Percentiles rank a stretch among this genome's conserved stretches.
Evolutionary conservation across 2,329 filamentous ascomycete species (phyloP).

Genomic region (Phialocephala sp.): DNA sequence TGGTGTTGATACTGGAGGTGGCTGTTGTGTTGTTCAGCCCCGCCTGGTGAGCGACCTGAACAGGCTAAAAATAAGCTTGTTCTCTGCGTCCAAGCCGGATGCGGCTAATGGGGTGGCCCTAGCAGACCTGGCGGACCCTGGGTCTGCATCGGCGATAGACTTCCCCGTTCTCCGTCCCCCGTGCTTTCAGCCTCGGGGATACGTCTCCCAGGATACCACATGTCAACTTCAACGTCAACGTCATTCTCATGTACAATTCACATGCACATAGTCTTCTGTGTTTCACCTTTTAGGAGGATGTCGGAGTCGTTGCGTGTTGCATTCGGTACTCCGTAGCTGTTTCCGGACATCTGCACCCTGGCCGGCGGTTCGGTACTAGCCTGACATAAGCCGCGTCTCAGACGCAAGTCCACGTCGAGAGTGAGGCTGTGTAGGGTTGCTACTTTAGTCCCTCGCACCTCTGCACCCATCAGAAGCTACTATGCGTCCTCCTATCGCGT

Average conservation of each 20-base stretch:
- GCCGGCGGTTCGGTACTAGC: background rate
- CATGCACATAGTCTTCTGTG: no score
- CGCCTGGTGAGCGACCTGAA: no score
- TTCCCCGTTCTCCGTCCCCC: no score
- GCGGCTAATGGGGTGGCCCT: no score
- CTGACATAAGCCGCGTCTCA: slow-evolving; percentile 2
- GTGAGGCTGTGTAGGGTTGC: background rate
- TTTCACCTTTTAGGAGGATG: no score
- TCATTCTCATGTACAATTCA: no score
- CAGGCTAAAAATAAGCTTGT: slow-evolving; percentile 7
- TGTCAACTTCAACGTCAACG: no score
- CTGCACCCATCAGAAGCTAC: background rate
- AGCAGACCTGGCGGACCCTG: no score
- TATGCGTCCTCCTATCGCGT: background rate
- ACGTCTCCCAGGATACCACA: no score
- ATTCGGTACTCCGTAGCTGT: background rate
- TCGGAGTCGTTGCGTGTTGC: no score
- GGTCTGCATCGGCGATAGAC: no score
- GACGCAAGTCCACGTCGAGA: slow-evolving; percentile 5
- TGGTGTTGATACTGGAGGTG: background rate
- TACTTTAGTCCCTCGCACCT: background rate
- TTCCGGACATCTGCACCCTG: background rate
- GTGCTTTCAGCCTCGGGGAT: no score
- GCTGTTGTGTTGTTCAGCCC: background rate
- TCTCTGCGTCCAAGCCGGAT: background rate